Conservation (phyloP, 116 monocot genomes). For the Papilionanthe hybrid region DNA sequence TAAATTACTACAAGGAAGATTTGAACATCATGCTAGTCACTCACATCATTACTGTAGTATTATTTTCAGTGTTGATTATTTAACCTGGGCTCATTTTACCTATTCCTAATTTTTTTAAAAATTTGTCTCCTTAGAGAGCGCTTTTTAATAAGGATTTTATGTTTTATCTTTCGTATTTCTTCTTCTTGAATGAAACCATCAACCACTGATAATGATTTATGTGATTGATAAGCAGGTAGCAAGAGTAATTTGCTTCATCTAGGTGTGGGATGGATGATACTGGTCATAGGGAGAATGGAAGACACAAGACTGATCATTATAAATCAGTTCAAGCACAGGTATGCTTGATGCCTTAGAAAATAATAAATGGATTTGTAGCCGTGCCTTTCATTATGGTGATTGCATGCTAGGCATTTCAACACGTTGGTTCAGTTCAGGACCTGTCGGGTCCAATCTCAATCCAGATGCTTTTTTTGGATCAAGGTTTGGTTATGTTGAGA, state of each 20-base stretch:
- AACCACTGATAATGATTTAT: background rate
- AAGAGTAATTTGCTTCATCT: background rate
- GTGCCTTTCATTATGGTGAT: background rate
- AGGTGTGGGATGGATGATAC: conserved; percentile 15
- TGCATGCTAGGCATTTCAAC: background rate
- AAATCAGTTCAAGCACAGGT: conserved; percentile 25
- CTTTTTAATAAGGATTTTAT: no score
- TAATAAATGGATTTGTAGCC: background rate
- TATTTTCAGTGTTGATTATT: no score
- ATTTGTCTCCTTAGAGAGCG: no score
- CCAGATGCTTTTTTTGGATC: background rate
- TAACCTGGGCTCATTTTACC: no score
- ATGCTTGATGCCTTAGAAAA: background rate
- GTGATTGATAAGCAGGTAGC: background rate
- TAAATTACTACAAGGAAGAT: no score
- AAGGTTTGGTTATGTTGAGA: background rate
- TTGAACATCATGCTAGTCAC: no score
- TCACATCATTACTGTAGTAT: no score
- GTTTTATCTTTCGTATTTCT: background rate
- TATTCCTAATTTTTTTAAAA: no score
- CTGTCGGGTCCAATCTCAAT: background rate
- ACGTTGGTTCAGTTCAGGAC: background rate
- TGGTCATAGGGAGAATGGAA: conserved; percentile 11
- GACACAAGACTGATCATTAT: conserved; percentile 20
- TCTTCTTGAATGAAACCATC: background rate